Conservation (phyloP, 192 early-diverging fungal genomes). For the Powellomyces hirtus region DNA sequence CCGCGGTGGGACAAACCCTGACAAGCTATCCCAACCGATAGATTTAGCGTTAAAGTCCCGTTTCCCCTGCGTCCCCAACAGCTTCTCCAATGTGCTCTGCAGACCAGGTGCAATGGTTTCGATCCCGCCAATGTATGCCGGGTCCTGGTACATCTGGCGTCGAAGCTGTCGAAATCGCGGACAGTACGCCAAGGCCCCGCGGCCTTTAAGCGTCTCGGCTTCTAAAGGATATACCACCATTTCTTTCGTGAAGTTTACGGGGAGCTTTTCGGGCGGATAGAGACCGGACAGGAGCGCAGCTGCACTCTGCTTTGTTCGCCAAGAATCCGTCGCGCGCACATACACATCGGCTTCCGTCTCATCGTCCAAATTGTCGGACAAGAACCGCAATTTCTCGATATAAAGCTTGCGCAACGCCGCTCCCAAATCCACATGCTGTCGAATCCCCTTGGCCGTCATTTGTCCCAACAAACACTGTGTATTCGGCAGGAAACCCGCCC, state of each 20-base stretch:
- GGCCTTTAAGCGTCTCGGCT: neutral
- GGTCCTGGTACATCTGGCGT: neutral
- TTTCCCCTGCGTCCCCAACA: neutral
- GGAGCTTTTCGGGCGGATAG: neutral
- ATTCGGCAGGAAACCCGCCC: neutral
- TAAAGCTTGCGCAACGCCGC: neutral
- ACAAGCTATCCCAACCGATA: neutral
- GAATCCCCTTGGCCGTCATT: neutral
- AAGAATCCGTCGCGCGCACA: neutral
- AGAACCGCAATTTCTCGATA: neutral
- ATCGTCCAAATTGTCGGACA: neutral
- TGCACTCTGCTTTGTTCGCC: conserved; percentile 6
- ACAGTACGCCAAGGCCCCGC: neutral
- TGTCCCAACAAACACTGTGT: neutral
- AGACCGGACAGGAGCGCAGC: neutral
- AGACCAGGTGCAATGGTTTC: neutral
- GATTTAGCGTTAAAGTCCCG: neutral
- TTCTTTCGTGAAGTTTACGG: neutral
- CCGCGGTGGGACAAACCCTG: neutral
- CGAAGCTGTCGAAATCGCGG: neutral
- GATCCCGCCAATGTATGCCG: neutral
- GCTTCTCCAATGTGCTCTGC: neutral
- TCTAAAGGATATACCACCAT: neutral
- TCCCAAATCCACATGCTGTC: neutral
- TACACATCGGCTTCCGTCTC: neutral